These are phyloP conservation scores for Hymenoscyphus linearis DNA, from an alignment of 2,329 filamentous ascomycete genomes.

Conservation along the genomic window DNA sequence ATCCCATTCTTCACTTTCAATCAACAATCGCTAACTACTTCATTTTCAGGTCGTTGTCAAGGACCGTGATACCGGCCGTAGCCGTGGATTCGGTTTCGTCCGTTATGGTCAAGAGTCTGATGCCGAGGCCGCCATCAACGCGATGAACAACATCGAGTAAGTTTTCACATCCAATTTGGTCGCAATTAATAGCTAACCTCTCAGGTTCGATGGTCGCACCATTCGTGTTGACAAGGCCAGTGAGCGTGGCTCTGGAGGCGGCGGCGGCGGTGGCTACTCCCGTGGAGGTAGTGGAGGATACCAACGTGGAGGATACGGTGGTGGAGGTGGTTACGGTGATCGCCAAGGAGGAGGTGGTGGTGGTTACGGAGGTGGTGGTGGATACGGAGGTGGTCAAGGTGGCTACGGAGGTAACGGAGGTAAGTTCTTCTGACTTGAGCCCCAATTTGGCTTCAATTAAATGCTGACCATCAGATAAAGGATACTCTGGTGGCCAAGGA, in stretches of 20 bases:
- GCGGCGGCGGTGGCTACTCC: slow-evolving; percentile 43
- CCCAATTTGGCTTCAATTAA: neutral
- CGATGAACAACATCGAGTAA: slow-evolving; percentile 89
- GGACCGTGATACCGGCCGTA: slow-evolving; percentile 93
- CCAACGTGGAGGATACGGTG: slow-evolving; percentile 35
- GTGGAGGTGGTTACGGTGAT: slow-evolving; percentile 46
- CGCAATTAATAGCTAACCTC: slow-evolving; percentile 14
- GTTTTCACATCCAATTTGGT: slow-evolving; percentile 31
- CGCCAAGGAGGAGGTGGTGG: slow-evolving; percentile 44
- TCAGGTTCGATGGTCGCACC: slow-evolving; percentile 83
- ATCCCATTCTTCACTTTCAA: slow-evolving; percentile 5
- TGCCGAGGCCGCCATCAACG: slow-evolving; percentile 68
- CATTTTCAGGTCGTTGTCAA: slow-evolving; percentile 81
- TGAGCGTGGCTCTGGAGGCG: slow-evolving; percentile 64
- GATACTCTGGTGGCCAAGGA: slow-evolving; percentile 24
- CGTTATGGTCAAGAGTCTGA: slow-evolving; percentile 74
- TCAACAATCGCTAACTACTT: slow-evolving; percentile 12
- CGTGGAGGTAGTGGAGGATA: slow-evolving; percentile 38
- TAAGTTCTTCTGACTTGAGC: slow-evolving; percentile 9
- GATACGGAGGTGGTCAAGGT: slow-evolving; percentile 34
- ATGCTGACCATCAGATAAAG: slow-evolving; percentile 24
- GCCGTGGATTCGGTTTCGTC: slow-evolving; percentile 96
- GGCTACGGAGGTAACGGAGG: slow-evolving; percentile 28
- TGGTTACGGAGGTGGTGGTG: slow-evolving; percentile 38
- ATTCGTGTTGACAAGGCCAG: slow-evolving; percentile 89